Evolutionary conservation across 2,329 filamentous ascomycete species (phyloP).

Genomic region (Sphaceloma murrayae): DNA sequence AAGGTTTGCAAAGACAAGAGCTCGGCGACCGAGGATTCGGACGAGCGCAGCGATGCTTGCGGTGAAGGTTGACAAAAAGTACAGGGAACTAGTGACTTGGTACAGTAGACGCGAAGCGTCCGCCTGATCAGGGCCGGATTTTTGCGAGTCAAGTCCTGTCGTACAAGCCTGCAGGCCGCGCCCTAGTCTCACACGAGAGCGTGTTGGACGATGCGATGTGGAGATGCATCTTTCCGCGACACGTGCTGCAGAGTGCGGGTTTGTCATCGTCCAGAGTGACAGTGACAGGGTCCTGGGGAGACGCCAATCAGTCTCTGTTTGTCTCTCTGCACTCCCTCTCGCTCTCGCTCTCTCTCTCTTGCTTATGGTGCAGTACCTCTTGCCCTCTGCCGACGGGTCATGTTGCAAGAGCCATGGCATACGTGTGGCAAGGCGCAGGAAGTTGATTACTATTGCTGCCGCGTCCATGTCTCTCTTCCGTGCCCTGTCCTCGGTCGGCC

Average conservation of each 20-base stretch:
- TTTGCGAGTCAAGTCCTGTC: neutral
- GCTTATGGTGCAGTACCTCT: too few species aligned
- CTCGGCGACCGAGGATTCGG: constrained; percentile 8
- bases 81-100: too few species aligned
- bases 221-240: constrained; percentile 13
- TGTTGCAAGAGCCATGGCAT: too few species aligned
- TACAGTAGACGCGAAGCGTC: neutral
- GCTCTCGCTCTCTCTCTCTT: too few species aligned
- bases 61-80: too few species aligned
- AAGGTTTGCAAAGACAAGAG: constrained; percentile 1
- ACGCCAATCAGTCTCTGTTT: too few species aligned
- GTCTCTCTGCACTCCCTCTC: too few species aligned
- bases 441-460: too few species aligned
- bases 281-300: constrained; percentile 12
- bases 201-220: neutral
- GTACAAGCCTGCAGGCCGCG: neutral
- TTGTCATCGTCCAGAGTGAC: constrained; percentile 9
- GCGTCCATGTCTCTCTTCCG: neutral
- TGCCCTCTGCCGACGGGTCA: too few species aligned
- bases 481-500: neutral
- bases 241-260: constrained; percentile 2
- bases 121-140: constrained; percentile 1
- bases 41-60: too few species aligned
- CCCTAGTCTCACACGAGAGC: neutral
- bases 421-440: too few species aligned